A percentile compares a stretch with the other conserved stretches of the same genome.
Evolutionary conservation across 495 filamentous ascomycete genomes (phyloP).

Genomic region (Penicillium silybi): DNA sequence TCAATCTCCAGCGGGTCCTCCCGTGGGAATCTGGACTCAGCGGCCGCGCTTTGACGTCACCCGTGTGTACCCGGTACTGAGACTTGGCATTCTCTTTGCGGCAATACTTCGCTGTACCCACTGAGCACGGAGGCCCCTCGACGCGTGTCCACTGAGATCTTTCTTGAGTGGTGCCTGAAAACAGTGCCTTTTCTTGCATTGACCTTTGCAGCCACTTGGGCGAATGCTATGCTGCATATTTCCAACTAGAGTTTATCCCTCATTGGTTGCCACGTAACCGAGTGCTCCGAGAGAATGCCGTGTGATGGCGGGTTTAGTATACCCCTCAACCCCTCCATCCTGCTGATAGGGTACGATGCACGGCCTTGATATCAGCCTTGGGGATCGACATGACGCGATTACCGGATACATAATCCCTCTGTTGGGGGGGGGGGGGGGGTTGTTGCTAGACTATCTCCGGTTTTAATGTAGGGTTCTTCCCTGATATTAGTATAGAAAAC

Average conservation of each 20-base stretch:
- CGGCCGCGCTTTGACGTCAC: slow-evolving; percentile 9
- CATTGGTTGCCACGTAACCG: slow-evolving; percentile 5
- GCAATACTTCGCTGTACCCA: neutral
- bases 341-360: neutral
- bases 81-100: neutral
- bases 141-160: slow-evolving; percentile 1
- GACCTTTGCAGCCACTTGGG: neutral
- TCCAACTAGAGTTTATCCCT: neutral
- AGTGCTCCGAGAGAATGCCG: slow-evolving; percentile 9
- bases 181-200: neutral
- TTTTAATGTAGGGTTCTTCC: no score
- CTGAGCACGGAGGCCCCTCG: neutral
- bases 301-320: neutral
- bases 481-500: neutral
- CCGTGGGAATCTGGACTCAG: slow-evolving; percentile 5
- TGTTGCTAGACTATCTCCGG: no score
- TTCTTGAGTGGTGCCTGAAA: neutral
- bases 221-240: slow-evolving; percentile 1
- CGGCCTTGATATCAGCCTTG: neutral
- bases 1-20: neutral
- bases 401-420: neutral
- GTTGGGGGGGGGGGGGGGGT: no score
- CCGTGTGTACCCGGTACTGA: neutral
- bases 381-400: neutral
- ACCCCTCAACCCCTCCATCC: neutral